These are phyloP conservation scores for Diaporthe batatas DNA, from an alignment of 2,329 filamentous ascomycete genomes.

Conservation along the genomic window DNA sequence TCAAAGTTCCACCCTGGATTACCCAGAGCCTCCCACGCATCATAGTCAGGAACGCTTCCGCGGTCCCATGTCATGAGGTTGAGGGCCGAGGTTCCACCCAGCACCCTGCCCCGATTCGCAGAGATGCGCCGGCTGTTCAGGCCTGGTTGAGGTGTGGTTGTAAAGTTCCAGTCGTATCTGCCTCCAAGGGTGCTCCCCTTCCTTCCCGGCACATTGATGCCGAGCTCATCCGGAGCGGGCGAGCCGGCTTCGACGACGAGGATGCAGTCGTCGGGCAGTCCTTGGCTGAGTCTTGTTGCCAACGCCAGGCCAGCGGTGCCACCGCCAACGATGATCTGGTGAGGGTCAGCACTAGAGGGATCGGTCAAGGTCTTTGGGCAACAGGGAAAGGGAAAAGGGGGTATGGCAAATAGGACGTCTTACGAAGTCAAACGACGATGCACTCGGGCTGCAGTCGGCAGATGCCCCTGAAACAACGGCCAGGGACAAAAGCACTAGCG, in stretches of 20 bases:
- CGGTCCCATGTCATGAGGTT: constrained; percentile 70
- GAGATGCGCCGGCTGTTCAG: constrained; percentile 55
- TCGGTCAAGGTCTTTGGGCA: background rate
- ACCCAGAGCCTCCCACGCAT: constrained; percentile 69
- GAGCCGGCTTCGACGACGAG: constrained; percentile 60
- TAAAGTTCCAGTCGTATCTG: constrained; percentile 57
- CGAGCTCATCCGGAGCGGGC: constrained; percentile 45
- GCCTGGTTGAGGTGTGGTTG: constrained; percentile 54
- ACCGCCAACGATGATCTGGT: constrained; percentile 62
- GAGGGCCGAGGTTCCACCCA: constrained; percentile 74
- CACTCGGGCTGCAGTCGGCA: constrained; percentile 7
- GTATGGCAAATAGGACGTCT: background rate
- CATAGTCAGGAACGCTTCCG: constrained; percentile 62
- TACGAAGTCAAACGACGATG: constrained; percentile 26
- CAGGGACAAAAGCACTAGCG: constrained; percentile 4
- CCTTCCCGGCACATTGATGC: constrained; percentile 53
- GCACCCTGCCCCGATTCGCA: constrained; percentile 61
- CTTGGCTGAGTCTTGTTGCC: constrained; percentile 61
- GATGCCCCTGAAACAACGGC: background rate
- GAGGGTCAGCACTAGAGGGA: background rate
- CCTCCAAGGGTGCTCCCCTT: constrained; percentile 54
- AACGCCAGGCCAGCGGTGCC: constrained; percentile 68
- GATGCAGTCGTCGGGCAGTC: constrained; percentile 52
- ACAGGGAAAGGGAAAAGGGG: background rate
- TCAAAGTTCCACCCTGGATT: constrained; percentile 72